Evolutionary conservation across 306 rosid genomes (phyloP), one percentile per base, ranked within the genome.

Genomic region (Crotalaria pallida): DNA sequence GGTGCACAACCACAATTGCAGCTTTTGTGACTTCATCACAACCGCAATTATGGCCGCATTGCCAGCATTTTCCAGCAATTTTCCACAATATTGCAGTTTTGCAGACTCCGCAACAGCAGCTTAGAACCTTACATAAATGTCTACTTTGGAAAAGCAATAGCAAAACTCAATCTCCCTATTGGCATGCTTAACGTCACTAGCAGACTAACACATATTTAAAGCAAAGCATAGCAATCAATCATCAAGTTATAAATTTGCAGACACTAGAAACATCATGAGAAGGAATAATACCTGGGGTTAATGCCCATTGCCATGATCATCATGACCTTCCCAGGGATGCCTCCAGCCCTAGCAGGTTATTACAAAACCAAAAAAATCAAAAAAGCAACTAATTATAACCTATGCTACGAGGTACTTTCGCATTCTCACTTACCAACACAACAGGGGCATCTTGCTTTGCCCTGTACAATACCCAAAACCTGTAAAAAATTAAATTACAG

Each of bases 271-370:
- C 33, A 29, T 16, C 21, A 36, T 41, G 18, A 57, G 55, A 61
- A 9, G 3, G 53, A 5, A 5, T 1, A 0, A 1, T 79, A 85
- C 96, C 96, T 84, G 43, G 41, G 74, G 58, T 9, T 55, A 80
- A 79, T 84, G 86, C 0, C 74, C 86, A 3, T 19, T n/a, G 58
- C 77, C 82, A 27, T 82, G 86, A 63, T 88, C 97, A 74, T 53
- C 94, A 53, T 93, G 97, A 74, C 92, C 97, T 18, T 93, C 98
- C 98, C 98, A 93, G 16, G 98, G 97, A 77, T 93, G 98, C 68
- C 98, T 86, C 98, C 92, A 93, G 7, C 98, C 98, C 98, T 93
- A 77, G 8, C 48, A 29, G 33, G 33, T 29, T 29, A 29, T 2
- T 29, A 29, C 5, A 29, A 29, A 29, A 29, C 33, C 3, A 29